Evolutionary conservation across 2,329 filamentous ascomycete species (phyloP), one percentile per base, ranked within the genome.

Genomic region (Catunica adiposa): DNA sequence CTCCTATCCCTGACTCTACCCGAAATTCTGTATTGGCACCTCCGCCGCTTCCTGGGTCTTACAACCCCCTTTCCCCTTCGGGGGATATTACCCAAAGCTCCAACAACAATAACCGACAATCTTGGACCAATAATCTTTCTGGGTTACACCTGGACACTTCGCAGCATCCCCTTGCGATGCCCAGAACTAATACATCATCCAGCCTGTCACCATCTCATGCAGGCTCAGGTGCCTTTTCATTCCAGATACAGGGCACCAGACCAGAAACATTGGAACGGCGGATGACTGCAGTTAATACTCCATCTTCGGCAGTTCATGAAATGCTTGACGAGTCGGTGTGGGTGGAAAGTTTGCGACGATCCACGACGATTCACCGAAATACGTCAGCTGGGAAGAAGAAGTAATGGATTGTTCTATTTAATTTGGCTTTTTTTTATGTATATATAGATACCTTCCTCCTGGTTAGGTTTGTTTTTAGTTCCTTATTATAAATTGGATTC

Each of bases 301-400:
- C 44, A 34, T 57, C 59, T 1, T 56, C 57, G 5, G 54, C 54
- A 8, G 85, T 94, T 61, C 79, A 89, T 66, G 82, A 89, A 61
- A 85, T 92, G 65, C 76, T 97, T 55, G 87, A 92, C 63, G 86
- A 90, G 64, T 92, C 87, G 17, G 83, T 86, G 15, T 97, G 90
- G 90, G 86, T 90, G 53, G 87, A 94, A 69, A 94, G 86, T 72
- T 89, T 96, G 61, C 77, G 89, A 60, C 78, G 88, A 60, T 94
- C 88, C 70, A 88, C 92, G 62, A 95, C 89, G 54, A 77, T 76
- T 54, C 70, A 71, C 53, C 71, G 69, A 5, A 44, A 58, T 22
- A 40, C 37, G n/a, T 38, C 56, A 26, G 34, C 37, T 31, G 23
- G 48, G 3, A 40, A 50, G 2, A 42, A 50, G 23, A 56, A 34